These are phyloP conservation scores for Erigeron philadelphicus DNA, from an alignment of 140 eudicot genomes.

Conservation along the genomic window DNA sequence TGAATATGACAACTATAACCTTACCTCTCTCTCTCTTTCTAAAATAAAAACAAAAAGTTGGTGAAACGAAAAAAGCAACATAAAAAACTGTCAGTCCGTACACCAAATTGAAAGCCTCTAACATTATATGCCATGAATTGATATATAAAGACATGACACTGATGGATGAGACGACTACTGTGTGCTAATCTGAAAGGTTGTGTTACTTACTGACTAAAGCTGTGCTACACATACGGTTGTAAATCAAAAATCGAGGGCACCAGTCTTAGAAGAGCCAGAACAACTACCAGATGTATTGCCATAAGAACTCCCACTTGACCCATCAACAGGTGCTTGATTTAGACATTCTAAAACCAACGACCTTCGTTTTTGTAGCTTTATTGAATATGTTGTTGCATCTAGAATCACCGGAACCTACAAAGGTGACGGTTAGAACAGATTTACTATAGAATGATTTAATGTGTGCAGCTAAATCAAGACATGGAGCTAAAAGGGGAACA, in stretches of 20 bases:
- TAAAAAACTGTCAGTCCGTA: neutral
- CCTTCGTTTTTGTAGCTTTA: slow-evolving; percentile 78
- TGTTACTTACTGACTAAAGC: neutral
- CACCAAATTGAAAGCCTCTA: neutral
- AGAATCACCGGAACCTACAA: slow-evolving; percentile 75
- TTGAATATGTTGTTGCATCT: slow-evolving; percentile 85
- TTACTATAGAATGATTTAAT: neutral
- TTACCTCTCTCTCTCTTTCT: neutral
- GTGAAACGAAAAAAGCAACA: neutral
- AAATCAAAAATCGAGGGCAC: slow-evolving; percentile 66
- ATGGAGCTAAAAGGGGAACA: neutral
- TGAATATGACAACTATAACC: neutral
- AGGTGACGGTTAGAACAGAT: neutral
- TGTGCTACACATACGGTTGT: slow-evolving; percentile 1
- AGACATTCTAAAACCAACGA: slow-evolving; percentile 68
- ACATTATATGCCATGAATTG: neutral
- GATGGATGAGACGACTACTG: slow-evolving; percentile 1
- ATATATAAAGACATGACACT: neutral
- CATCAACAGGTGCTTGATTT: slow-evolving; percentile 96
- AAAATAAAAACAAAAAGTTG: neutral
- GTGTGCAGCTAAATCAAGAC: neutral
- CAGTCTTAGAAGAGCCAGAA: slow-evolving; percentile 55
- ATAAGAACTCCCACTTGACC: slow-evolving; percentile 89
- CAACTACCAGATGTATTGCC: slow-evolving; percentile 71
- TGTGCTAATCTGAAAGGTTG: neutral